phyloP scores from a whole-genome alignment of 495 filamentous ascomycete species.

The Xylaria castorea region DNA sequence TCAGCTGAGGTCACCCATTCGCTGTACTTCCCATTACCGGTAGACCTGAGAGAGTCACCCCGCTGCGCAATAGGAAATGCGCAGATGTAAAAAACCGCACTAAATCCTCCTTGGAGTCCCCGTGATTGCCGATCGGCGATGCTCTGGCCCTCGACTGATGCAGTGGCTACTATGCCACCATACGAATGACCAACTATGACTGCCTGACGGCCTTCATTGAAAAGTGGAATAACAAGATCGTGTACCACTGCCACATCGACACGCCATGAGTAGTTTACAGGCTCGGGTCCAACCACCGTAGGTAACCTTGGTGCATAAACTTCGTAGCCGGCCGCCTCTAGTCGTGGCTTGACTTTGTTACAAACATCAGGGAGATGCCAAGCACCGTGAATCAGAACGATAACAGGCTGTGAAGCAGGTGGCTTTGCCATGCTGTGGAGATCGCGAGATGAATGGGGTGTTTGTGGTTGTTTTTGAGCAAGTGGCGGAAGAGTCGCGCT shows the following conservation, averaged over 20 bases:
- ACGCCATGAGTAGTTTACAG: conserved; percentile 33
- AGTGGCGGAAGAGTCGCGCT: not conserved
- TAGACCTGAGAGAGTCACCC: not conserved
- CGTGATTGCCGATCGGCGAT: conserved; percentile 29
- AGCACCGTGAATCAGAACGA: conserved; percentile 50
- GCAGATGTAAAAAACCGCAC: conserved; percentile 47
- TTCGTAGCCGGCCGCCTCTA: conserved; percentile 42
- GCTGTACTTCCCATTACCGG: not conserved
- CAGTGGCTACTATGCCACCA: conserved; percentile 47
- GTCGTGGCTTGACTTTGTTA: conserved; percentile 37
- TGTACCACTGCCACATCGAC: conserved; percentile 40
- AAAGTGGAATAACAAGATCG: conserved; percentile 16
- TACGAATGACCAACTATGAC: conserved; percentile 53
- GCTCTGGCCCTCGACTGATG: conserved; percentile 42
- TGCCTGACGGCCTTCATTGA: conserved; percentile 35
- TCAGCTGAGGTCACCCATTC: not conserved
- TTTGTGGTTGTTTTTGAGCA: not conserved
- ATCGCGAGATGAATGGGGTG: not conserved
- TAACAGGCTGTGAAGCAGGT: conserved; percentile 36
- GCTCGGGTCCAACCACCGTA: conserved; percentile 23
- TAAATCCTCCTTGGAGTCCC: conserved; percentile 44
- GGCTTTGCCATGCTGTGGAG: not conserved
- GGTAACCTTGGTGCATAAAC: conserved; percentile 47
- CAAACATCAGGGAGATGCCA: conserved; percentile 50
- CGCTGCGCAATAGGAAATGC: conserved; percentile 33